phyloP scores from a whole-genome alignment of 441 rosid genomes.

The Gossypium gossypioides region DNA sequence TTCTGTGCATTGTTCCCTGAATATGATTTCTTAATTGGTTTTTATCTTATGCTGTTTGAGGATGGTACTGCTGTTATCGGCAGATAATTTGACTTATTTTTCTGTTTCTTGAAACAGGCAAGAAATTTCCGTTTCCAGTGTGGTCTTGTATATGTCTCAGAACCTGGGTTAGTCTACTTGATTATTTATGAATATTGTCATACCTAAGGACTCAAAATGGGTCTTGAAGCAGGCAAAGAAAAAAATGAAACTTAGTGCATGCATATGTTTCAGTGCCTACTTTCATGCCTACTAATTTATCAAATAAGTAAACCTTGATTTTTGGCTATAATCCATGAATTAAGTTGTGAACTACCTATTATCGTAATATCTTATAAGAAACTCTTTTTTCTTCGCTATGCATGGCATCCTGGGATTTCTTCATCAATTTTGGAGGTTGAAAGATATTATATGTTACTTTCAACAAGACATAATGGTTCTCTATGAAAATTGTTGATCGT shows the following conservation, averaged over 20 bases:
- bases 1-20: neutral
- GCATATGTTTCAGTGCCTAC: neutral
- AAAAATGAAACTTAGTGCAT: neutral
- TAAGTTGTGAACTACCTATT: slow-evolving; percentile 5
- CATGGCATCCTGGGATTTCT: neutral
- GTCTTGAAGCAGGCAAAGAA: neutral
- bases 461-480: neutral
- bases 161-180: slow-evolving; percentile 67
- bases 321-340: neutral
- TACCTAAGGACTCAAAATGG: neutral
- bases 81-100: slow-evolving; percentile 13
- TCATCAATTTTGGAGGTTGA: neutral
- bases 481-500: neutral
- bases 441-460: neutral
- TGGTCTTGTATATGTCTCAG: slow-evolving; percentile 87
- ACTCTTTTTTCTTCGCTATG: neutral
- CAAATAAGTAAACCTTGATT: neutral
- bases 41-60: slow-evolving; percentile 10
- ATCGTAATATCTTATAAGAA: neutral
- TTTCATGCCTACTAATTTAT: neutral
- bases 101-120: slow-evolving; percentile 52
- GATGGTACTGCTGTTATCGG: slow-evolving; percentile 12
- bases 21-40: neutral
- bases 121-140: slow-evolving; percentile 92
- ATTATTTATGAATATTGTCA: slow-evolving; percentile 8